Base-by-base conservation (phyloP, 345 rosid genomes). In the Gossypium arboreum region DNA sequence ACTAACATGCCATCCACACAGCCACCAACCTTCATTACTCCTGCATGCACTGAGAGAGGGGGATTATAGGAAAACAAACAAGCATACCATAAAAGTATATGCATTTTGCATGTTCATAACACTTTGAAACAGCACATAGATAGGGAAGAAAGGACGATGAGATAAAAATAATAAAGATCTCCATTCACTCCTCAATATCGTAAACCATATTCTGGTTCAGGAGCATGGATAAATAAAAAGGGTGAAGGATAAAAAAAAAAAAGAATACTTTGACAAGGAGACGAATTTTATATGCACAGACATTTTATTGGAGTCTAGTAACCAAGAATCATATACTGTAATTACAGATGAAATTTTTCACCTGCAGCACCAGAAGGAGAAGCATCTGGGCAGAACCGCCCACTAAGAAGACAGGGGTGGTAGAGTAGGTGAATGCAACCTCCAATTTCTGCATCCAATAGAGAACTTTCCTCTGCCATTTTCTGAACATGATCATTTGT, bases 351-450 rank as follows among this genome's bases (percentile, higher is more conserved):
- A 70, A 70, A 75, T 58, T 81, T 75, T 72, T 83, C 78, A 93
- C 99, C 99, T 88, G 98, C 78, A 81, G 99, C 84, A 75, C 99
- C 97, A 72, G 87, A 81, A 72, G 94, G 94, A 64, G 99, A 93
- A 84, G 92, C 97, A 85, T 96, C 99, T 55, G 97, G 97, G 88
- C 99, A 96, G 79, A 88, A 96, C 61, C 99, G 89, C 72, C 99
- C 99, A 83, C 81, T 90, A 34, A 93, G 91, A 77, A 93, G 81
- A 78, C 83, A 82, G 57, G 99, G 99, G 76, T 96, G 97, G 83
- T 93, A 96, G 50, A 96, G 91, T 76, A 96, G 90, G 83, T 96
- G 98, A 71, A 87, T 81, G 83, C 69, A 88, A 74, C 90, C 97
- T 72, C 92, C 98, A 85, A 93, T 88, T 81, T 93, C 99, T 45